phyloP scores from a whole-genome alignment of 1,139 yeast genomes.

The Saccharomyces pastorianus region DNA sequence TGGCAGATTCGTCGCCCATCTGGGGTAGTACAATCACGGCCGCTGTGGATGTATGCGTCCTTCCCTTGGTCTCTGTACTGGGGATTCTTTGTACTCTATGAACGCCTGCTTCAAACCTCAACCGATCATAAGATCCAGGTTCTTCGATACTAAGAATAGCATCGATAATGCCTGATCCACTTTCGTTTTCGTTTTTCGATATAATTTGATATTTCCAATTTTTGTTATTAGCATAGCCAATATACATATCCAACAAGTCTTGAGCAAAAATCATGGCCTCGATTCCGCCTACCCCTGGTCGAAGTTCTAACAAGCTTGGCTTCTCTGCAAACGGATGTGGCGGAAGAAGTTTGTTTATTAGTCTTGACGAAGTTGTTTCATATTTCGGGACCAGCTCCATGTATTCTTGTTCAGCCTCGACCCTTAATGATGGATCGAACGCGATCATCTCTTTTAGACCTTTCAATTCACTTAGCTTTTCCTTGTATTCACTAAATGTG shows the following conservation, averaged over 20 bases:
- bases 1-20: constrained; percentile 45
- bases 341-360: constrained; percentile 61
- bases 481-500: constrained; percentile 41
- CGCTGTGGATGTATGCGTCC: constrained; percentile 92
- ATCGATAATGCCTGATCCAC: constrained; percentile 64
- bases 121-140: constrained; percentile 64
- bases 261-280: constrained; percentile 85
- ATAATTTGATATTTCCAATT: constrained; percentile 61
- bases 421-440: constrained; percentile 31
- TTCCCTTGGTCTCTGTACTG: constrained; percentile 84
- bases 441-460: constrained; percentile 35
- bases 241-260: constrained; percentile 76
- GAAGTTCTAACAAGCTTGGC: constrained; percentile 71
- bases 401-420: constrained; percentile 35
- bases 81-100: constrained; percentile 95
- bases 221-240: constrained; percentile 54
- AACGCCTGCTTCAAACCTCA: constrained; percentile 88
- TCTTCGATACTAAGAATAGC: constrained; percentile 68
- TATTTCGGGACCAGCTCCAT: constrained; percentile 28
- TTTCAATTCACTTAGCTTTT: constrained; percentile 30
- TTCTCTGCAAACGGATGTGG: constrained; percentile 69
- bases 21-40: constrained; percentile 93
- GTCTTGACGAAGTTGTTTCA: constrained; percentile 34
- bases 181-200: constrained; percentile 46
- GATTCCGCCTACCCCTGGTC: constrained; percentile 96